Base-by-base conservation (phyloP, 2,329 filamentous ascomycete genomes). In the Colletotrichum sp. region DNA sequence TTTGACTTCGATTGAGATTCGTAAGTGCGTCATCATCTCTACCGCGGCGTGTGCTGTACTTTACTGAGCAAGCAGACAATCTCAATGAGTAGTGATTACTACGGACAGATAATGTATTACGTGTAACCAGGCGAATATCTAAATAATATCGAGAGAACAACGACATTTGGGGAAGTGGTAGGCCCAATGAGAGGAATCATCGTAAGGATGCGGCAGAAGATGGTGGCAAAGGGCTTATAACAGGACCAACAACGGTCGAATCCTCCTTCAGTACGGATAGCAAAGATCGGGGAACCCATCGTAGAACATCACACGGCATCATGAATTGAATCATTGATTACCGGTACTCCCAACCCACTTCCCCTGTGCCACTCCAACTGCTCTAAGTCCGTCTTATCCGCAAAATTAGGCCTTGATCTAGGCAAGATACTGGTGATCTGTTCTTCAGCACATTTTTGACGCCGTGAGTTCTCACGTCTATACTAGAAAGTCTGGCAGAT, bases 241-340 rank as follows among this genome's bases (percentile, higher is more conserved):
- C 0, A 49, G 16, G 1, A n/a, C 18, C 0, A n/a, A 21, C 3
- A 13, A 5, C 10, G 9, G 13, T 21, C 4, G 12, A 13, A 9
- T 49, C 0, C n/a, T 49, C 5, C 10, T 2, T 13, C 44, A 12
- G 6, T n/a, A 2, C 9, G 18, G 39, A n/a, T 49, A n/a, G 18
- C 10, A 12, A 49, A n/a, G 44, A 10, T 21, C 44, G 12, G 9
- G 6, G n/a, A 13, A 49, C 7, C 6, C 10, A 49, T 5, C n/a
- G 10, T 8, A 2, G 13, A 49, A 21, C 10, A 18, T 3, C 44
- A 13, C 44, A 13, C n/a, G 4, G 44, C 44, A 21, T 49, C 44
- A 1, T 7, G 10, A 6, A 49, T 21, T 49, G 44, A 21, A 21
- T 49, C 0, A 49, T 21, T 49, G 44, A 21, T 8, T 21, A 12